These are phyloP conservation scores for Jamesozyma jinghongensis DNA, from an alignment of 805 yeast species.

Conservation along the genomic window DNA sequence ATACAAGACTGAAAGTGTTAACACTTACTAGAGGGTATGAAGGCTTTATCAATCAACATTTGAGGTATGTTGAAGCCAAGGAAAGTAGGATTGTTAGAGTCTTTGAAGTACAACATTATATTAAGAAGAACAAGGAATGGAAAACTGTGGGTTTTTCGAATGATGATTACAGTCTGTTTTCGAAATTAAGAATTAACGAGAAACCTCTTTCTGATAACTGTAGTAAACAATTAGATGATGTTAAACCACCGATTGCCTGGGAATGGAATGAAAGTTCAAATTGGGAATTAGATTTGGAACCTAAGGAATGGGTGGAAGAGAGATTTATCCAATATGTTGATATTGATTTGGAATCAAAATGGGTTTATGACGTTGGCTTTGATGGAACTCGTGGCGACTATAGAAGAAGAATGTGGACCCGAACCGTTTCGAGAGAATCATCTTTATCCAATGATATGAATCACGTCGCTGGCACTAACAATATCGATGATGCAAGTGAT, in stretches of 20 bases:
- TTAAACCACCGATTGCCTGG: constrained; percentile 56
- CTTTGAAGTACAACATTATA: constrained; percentile 55
- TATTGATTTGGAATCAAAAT: constrained; percentile 66
- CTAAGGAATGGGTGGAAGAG: constrained; percentile 51
- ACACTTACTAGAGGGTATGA: constrained; percentile 45
- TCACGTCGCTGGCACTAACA: neutral
- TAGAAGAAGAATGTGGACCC: constrained; percentile 62
- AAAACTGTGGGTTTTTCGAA: constrained; percentile 48
- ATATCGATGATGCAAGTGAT: neutral
- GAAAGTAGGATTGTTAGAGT: constrained; percentile 50
- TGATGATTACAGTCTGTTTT: constrained; percentile 45
- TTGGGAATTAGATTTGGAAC: constrained; percentile 64
- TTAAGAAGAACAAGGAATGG: constrained; percentile 49
- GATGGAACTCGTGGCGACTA: constrained; percentile 30
- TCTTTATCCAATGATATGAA: neutral
- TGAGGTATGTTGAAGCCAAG: constrained; percentile 33
- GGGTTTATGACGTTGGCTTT: constrained; percentile 63
- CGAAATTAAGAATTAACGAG: constrained; percentile 32
- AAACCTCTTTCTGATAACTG: constrained; percentile 12
- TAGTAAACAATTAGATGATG: constrained; percentile 23
- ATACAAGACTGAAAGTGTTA: constrained; percentile 45
- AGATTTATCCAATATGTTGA: constrained; percentile 47
- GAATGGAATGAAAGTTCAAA: constrained; percentile 36
- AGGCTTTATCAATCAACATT: constrained; percentile 31
- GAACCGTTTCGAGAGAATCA: constrained; percentile 30